Evolutionary conservation across 495 filamentous ascomycete genomes (phyloP).

Genomic region (Friedmanniomyces endolithicus): DNA sequence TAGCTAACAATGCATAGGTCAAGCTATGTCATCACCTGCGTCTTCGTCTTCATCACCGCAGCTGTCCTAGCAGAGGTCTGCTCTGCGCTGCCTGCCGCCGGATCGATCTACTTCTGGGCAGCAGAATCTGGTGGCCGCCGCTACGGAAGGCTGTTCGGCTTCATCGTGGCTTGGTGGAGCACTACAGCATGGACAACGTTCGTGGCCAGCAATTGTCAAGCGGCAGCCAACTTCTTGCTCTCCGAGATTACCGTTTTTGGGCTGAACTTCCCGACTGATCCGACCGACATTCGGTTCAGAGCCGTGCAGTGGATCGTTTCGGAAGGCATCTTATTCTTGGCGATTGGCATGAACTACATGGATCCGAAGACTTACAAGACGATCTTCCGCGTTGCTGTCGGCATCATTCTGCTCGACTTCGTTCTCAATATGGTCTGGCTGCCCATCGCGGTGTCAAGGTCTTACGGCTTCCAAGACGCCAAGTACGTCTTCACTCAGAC

Average conservation of each 20-base stretch:
- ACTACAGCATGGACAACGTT: slow-evolving; percentile 49
- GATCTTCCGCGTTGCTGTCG: slow-evolving; percentile 39
- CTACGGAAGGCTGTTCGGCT: slow-evolving; percentile 41
- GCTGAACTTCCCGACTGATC: slow-evolving; percentile 38
- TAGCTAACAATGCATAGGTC: slow-evolving; percentile 29
- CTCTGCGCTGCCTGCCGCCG: slow-evolving; percentile 43
- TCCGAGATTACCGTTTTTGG: slow-evolving; percentile 44
- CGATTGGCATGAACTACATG: slow-evolving; percentile 26
- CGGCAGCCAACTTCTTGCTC: slow-evolving; percentile 44
- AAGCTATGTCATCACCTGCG: slow-evolving; percentile 43
- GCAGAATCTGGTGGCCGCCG: slow-evolving; percentile 43
- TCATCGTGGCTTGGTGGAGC: slow-evolving; percentile 49
- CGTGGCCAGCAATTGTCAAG: slow-evolving; percentile 37
- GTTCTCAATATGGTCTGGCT: slow-evolving; percentile 46
- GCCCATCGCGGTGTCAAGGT: slow-evolving; percentile 40
- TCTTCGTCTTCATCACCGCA: slow-evolving; percentile 46
- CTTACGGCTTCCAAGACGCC: slow-evolving; percentile 43
- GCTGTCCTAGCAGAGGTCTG: slow-evolving; percentile 46
- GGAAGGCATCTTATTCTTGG: slow-evolving; percentile 33
- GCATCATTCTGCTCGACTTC: slow-evolving; percentile 42
- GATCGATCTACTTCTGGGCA: slow-evolving; percentile 47
- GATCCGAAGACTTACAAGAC: slow-evolving; percentile 23
- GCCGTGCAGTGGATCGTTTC: slow-evolving; percentile 46
- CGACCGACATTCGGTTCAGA: slow-evolving; percentile 39
- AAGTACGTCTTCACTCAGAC: slow-evolving; percentile 46